Conservation (phyloP, 2,329 filamentous ascomycete genomes). For the Amauroascus niger region DNA sequence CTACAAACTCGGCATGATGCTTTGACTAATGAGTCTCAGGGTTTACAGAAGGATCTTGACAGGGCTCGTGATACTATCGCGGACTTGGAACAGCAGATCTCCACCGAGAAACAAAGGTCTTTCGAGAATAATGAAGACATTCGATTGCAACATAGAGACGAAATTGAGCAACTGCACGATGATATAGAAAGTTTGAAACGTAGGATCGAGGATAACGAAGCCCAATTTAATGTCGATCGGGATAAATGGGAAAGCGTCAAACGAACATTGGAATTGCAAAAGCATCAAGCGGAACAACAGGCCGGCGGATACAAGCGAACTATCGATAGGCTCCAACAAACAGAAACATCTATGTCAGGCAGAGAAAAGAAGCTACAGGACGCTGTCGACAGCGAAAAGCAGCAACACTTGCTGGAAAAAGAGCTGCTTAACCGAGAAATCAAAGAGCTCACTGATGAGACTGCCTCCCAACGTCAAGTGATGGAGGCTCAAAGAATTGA, state of each 20-base stretch:
- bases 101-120: slow-evolving; percentile 48
- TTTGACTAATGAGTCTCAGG: slow-evolving; percentile 54
- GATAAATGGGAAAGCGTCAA: slow-evolving; percentile 63
- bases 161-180: slow-evolving; percentile 46
- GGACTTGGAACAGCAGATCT: slow-evolving; percentile 42
- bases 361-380: slow-evolving; percentile 60
- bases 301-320: slow-evolving; percentile 58
- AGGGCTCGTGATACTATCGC: slow-evolving; percentile 36
- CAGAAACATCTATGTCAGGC: slow-evolving; percentile 56
- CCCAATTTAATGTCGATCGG: slow-evolving; percentile 58
- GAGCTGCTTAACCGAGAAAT: slow-evolving; percentile 62
- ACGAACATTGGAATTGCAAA: slow-evolving; percentile 55
- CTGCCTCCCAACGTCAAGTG: slow-evolving; percentile 56
- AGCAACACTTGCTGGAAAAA: slow-evolving; percentile 64
- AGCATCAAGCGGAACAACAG: slow-evolving; percentile 57
- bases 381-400: slow-evolving; percentile 58
- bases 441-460: slow-evolving; percentile 60
- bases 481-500: slow-evolving; percentile 58
- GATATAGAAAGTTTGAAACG: slow-evolving; percentile 54
- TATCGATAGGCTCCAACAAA: slow-evolving; percentile 59
- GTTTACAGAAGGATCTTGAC: slow-evolving; percentile 56
- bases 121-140: slow-evolving; percentile 54
- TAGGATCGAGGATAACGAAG: slow-evolving; percentile 59
- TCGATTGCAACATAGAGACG: slow-evolving; percentile 44
- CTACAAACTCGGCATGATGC: slow-evolving; percentile 60